Evolutionary conservation across 2,329 filamentous ascomycete species (phyloP).

Genomic region (Karstenula rhodostoma): DNA sequence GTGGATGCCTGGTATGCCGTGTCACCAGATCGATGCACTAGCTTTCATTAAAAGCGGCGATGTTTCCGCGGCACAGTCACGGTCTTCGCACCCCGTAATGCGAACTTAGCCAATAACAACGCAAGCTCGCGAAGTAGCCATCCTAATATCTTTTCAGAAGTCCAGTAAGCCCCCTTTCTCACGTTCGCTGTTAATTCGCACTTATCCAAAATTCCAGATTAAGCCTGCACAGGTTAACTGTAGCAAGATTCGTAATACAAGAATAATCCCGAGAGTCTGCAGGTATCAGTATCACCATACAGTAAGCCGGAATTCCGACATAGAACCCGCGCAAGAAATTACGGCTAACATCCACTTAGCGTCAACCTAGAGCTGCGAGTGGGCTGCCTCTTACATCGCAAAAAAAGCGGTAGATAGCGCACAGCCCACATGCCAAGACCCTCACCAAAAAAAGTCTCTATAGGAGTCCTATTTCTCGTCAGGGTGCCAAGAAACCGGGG

Average conservation of each 20-base stretch:
- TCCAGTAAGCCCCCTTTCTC: not conserved
- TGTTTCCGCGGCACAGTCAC: not conserved
- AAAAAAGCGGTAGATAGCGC: too few species aligned
- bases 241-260: constrained; percentile 1
- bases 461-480: too few species aligned
- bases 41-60: constrained; percentile 4
- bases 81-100: constrained; percentile 4
- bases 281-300: constrained; percentile 5
- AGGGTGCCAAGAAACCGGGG: too few species aligned
- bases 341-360: constrained; percentile 2
- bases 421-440: too few species aligned
- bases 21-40: constrained; percentile 1
- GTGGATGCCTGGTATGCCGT: constrained; percentile 5
- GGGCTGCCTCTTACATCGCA: too few species aligned
- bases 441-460: too few species aligned
- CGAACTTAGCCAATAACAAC: constrained; percentile 4
- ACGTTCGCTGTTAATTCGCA: constrained; percentile 1
- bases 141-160: constrained; percentile 1
- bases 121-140: constrained; percentile 2
- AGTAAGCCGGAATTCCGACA: not conserved
- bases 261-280: constrained; percentile 4
- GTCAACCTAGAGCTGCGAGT: constrained; percentile 2
- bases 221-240: not conserved
- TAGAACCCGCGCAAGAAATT: constrained; percentile 1
- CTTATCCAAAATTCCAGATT: not conserved